Evolutionary conservation across 768 basidiomycete species (phyloP), one percentile per base, ranked within the genome.

Genomic region (Amanita inopinata): DNA sequence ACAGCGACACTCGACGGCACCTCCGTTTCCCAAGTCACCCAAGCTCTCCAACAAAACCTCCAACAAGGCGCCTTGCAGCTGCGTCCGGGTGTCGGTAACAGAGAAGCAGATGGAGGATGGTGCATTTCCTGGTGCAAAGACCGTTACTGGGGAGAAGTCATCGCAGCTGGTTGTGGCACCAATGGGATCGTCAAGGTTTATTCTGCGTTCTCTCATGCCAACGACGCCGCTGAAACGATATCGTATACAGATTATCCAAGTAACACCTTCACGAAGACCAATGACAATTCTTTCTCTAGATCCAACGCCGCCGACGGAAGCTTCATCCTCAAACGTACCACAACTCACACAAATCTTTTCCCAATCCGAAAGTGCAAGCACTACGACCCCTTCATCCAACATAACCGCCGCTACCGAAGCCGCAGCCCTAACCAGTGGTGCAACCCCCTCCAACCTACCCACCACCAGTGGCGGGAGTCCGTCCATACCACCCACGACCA

Each of bases 81-180:
- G 11, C 50, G 55, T 7, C 62, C 66, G 11, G 72, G 74, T 1
- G 47, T 65, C 17, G 81, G 77, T 0, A 80, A 76, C 50, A 69
- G 83, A 31, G 86, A 93, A 59, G 89, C 89, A 2, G 82, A 90
- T 42, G 90, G 90, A 3, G 93, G 87, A 1, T 97, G 91, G 91
- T 84, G 81, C 44, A 61, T 99, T 32, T 84, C 83, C 5, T 99
- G 93, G 92, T 97, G 93, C 61, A 89, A 90, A 55, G 96, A 98
- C 53, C 72, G 75, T 47, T 96, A 92, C 61, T 96, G 92, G 92
- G 94, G 94, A 1, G 87, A 92, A 56, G 55, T 94, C 14, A 67
- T 97, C 37, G 91, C 90, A 6, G 80, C 78, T 0, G 76, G 79
- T 1, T 75, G 74, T 41, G 92, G 91, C 1, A 69, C 75, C 1